Conservation (phyloP, 192 early-diverging fungal genomes). For the Linnemannia zychae region DNA sequence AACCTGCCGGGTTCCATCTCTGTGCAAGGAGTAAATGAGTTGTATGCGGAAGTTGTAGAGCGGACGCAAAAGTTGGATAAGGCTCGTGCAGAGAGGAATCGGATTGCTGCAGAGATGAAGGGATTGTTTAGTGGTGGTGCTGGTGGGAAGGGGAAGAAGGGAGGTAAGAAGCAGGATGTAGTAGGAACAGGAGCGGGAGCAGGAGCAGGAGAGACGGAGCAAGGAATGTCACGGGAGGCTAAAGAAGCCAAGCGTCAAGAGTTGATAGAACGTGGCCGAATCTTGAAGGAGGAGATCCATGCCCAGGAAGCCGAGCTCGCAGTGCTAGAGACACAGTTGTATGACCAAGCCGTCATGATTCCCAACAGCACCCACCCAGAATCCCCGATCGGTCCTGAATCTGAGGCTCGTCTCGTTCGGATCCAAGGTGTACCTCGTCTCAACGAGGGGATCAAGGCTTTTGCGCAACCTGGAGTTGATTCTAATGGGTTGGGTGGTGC, state of each 20-base stretch:
- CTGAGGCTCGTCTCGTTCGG: slow-evolving; percentile 69
- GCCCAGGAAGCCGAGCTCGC: slow-evolving; percentile 61
- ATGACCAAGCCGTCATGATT: slow-evolving; percentile 74
- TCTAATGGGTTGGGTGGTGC: neutral
- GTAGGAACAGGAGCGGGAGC: neutral
- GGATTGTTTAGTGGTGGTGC: slow-evolving; percentile 24
- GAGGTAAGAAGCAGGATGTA: neutral
- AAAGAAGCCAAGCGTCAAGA: slow-evolving; percentile 32
- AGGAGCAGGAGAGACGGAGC: neutral
- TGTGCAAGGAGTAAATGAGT: slow-evolving; percentile 55
- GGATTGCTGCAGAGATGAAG: slow-evolving; percentile 52
- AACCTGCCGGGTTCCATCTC: slow-evolving; percentile 68
- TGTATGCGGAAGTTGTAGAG: slow-evolving; percentile 62
- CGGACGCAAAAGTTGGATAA: slow-evolving; percentile 60
- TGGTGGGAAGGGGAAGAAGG: slow-evolving; percentile 9
- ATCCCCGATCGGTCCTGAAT: slow-evolving; percentile 82
- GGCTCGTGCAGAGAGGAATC: slow-evolving; percentile 64
- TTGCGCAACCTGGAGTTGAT: slow-evolving; percentile 33
- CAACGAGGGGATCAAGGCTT: slow-evolving; percentile 34
- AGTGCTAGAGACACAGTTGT: slow-evolving; percentile 68
- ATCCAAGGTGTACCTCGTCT: slow-evolving; percentile 58
- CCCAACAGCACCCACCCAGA: slow-evolving; percentile 86
- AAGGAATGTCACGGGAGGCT: neutral
- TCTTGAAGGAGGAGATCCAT: slow-evolving; percentile 73
- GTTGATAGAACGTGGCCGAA: slow-evolving; percentile 63